Evolutionary conservation across 225 moss, liverwort and hornwort genomes (phyloP).

Genomic region (Lunularia cruciata): DNA sequence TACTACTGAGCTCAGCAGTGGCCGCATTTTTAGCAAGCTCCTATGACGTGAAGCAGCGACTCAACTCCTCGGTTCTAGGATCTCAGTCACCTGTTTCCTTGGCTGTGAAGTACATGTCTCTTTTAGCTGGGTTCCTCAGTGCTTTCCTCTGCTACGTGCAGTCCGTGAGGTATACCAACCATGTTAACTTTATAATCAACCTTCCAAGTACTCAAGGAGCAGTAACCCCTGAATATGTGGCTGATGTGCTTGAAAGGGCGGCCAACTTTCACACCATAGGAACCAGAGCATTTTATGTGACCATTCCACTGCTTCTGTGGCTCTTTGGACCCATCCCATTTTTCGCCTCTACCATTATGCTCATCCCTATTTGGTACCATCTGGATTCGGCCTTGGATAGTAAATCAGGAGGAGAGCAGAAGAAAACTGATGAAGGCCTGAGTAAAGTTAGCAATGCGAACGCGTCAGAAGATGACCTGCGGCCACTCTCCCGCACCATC

Average conservation of each 20-base stretch:
- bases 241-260: conserved; percentile 49
- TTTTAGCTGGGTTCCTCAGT: conserved; percentile 66
- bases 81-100: conserved; percentile 10
- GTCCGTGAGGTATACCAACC: conserved; percentile 69
- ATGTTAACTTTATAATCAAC: conserved; percentile 88
- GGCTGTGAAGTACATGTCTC: conserved; percentile 50
- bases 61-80: conserved; percentile 31
- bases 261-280: conserved; percentile 55
- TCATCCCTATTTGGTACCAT: conserved; percentile 45
- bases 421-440: neutral
- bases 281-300: conserved; percentile 43
- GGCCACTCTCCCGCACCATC: neutral
- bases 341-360: conserved; percentile 36
- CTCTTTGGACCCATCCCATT: conserved; percentile 50
- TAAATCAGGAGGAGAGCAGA: neutral
- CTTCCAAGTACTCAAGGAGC: conserved; percentile 49
- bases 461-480: neutral
- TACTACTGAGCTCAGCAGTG: conserved; percentile 68
- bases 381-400: conserved; percentile 38
- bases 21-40: conserved; percentile 77
- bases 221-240: conserved; percentile 45
- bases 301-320: conserved; percentile 50
- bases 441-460: neutral
- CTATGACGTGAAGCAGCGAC: conserved; percentile 53
- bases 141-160: conserved; percentile 75